Base-by-base conservation (phyloP, 345 rosid genomes). In the Citrus cavaleriei region DNA sequence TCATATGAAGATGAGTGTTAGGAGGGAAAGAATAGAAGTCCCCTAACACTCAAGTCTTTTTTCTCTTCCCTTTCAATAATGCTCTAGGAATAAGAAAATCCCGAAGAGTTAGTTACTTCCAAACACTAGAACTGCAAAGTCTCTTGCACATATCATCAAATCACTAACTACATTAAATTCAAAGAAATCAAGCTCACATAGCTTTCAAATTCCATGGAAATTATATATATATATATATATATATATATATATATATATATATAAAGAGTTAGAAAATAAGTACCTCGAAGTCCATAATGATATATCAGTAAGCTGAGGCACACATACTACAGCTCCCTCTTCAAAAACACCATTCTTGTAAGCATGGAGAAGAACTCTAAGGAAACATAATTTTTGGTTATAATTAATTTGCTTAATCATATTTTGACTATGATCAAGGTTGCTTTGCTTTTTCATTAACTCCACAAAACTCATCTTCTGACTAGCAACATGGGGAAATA, bases 301-400 rank as follows among this genome's bases (percentile, higher is more conserved):
- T 80, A 90, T 76, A 85, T 93, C 98, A 38, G 81, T 59, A 34
- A 80, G 79, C 72, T 19, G 67, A 57, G 95, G 97, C 49, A 94
- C 94, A 65, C 97, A 89, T 62, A 95, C 82, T 80, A 95, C 85
- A 6, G 98, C 97, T 38, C 97, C 96, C 71, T 89, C 98, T 84
- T 93, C 97, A 58, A 92, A 86, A 81, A 87, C 83, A 59, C 98
- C 94, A 81, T 92, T 90, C 84, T 86, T 91, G 80, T 80, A 87
- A 74, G 97, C 91, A 78, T 85, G 91, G 79, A 95, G 92, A 77
- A 85, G 85, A 83, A 94, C 96, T 86, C 97, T 89, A 42, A 93
- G 76, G 72, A 91, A 90, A 87, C 90, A 90, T 75, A 89, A 81
- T 79, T 89, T 88, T 55, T 74, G 81, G 32, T 74, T 81, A 73